Conservation (phyloP, 352 stramenopile species). For the Poterioochromonas sp. region DNA sequence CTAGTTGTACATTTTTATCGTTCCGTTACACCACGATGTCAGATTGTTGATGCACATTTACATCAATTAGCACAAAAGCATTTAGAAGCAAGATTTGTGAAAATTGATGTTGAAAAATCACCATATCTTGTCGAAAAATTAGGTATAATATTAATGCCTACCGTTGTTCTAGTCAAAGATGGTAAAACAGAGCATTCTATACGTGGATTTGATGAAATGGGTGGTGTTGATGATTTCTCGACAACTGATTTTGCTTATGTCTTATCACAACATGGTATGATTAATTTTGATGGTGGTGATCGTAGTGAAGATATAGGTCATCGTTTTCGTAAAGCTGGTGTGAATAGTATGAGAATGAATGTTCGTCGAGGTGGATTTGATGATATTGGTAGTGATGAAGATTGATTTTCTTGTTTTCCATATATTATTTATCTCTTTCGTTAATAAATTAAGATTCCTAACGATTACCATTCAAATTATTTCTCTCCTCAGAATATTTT, state of each 20-base stretch:
- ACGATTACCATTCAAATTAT: too few species aligned
- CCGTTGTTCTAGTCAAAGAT: slow-evolving; percentile 79
- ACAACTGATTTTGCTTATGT: slow-evolving; percentile 80
- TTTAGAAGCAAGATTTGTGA: slow-evolving; percentile 79
- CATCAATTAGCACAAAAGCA: slow-evolving; percentile 67
- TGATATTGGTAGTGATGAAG: neutral
- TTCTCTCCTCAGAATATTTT: too few species aligned
- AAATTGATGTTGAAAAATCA: slow-evolving; percentile 85
- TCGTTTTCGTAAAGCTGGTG: neutral
- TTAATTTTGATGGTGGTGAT: slow-evolving; percentile 60
- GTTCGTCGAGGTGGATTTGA: neutral
- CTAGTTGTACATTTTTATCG: slow-evolving; percentile 87
- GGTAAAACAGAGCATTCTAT: slow-evolving; percentile 85
- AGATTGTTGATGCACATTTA: slow-evolving; percentile 79
- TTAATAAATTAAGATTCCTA: too few species aligned
- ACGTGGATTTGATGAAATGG: slow-evolving; percentile 80
- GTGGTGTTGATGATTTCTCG: slow-evolving; percentile 80
- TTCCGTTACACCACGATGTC: slow-evolving; percentile 71
- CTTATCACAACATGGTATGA: slow-evolving; percentile 62
- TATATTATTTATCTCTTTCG: too few species aligned
- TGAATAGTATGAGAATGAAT: slow-evolving; percentile 20
- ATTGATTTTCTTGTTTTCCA: too few species aligned
- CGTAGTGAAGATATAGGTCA: slow-evolving; percentile 1
- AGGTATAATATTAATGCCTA: slow-evolving; percentile 86
- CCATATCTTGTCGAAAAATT: slow-evolving; percentile 84